These are phyloP conservation scores for Mortierella sp. DNA, from an alignment of 371 early-diverging fungal genomes.

Conservation along the genomic window DNA sequence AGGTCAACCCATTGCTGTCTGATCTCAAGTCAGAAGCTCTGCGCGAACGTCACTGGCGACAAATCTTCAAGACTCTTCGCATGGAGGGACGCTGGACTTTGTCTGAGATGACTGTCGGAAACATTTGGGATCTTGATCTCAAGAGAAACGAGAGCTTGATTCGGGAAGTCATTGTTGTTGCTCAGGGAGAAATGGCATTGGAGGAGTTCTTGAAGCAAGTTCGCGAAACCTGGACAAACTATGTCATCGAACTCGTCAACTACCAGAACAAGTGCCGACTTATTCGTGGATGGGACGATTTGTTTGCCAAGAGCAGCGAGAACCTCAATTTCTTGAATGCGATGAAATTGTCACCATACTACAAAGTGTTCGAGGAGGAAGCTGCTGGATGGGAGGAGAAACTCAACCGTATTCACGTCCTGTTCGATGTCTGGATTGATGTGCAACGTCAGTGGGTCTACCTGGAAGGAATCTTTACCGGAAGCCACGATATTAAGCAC, in stretches of 20 bases:
- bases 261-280: constrained; percentile 97
- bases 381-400: constrained; percentile 96
- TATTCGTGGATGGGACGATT: constrained; percentile 97
- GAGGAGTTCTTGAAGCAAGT: constrained; percentile 97
- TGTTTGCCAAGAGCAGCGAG: constrained; percentile 96
- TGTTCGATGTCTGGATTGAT: constrained; percentile 99
- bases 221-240: constrained; percentile 93
- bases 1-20: constrained; percentile 83
- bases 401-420: constrained; percentile 92
- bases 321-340: constrained; percentile 94
- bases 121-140: constrained; percentile 95
- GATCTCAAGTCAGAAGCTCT: constrained; percentile 97
- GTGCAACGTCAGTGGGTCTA: constrained; percentile 99
- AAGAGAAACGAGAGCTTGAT: constrained; percentile 85
- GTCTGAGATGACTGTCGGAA: constrained; percentile 92
- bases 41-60: constrained; percentile 97
- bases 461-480: constrained; percentile 97
- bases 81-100: constrained; percentile 76
- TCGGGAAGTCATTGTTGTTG: constrained; percentile 88
- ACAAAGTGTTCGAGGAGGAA: constrained; percentile 98
- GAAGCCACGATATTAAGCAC: constrained; percentile 96
- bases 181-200: constrained; percentile 99
- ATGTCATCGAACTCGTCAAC: constrained; percentile 92
- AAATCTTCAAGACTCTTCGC: constrained; percentile 86
- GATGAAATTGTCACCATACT: constrained; percentile 98